Conservation (phyloP, 495 filamentous ascomycete genomes). For the Chaetomidium leptoderma region DNA sequence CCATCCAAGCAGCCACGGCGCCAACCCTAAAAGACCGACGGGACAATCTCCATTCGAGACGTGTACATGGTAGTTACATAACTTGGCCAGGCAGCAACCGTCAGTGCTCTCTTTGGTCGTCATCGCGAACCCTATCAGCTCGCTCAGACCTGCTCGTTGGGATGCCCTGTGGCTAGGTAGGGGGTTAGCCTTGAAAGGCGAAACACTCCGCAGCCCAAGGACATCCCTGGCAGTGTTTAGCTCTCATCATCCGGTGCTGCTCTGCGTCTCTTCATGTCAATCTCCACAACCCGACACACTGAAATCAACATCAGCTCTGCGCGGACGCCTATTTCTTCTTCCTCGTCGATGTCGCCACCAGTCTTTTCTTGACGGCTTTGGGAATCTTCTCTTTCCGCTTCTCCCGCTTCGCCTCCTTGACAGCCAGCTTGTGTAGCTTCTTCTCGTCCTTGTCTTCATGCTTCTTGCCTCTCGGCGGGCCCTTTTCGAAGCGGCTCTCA, state of each 20-base stretch:
- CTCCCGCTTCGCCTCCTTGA: constrained; percentile 93
- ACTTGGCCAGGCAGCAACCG: constrained; percentile 22
- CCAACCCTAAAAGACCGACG: too few species aligned
- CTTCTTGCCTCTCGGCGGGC: constrained; percentile 74
- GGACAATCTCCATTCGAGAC: too few species aligned
- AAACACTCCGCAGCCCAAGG: constrained; percentile 24
- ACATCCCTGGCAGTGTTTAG: constrained; percentile 16
- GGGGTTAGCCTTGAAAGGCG: constrained; percentile 33
- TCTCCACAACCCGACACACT: too few species aligned
- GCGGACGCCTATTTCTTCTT: constrained; percentile 41
- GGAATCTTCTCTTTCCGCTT: constrained; percentile 91
- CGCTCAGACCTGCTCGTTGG: constrained; percentile 30
- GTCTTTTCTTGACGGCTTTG: constrained; percentile 84
- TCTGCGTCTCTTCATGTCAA: neutral
- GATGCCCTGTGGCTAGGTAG: constrained; percentile 12
- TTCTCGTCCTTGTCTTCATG: constrained; percentile 90
- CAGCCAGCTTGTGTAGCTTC: constrained; percentile 79
- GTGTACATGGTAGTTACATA: too few species aligned
- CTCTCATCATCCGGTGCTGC: constrained; percentile 36
- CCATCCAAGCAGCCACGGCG: too few species aligned
- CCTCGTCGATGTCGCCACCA: constrained; percentile 47
- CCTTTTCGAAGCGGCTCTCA: constrained; percentile 54
- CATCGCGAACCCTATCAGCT: constrained; percentile 28
- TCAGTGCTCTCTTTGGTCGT: constrained; percentile 55
- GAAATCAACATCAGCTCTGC: neutral